Conservation (phyloP, 2,329 filamentous ascomycete genomes). For the Phyllosticta paracitricarpa region DNA sequence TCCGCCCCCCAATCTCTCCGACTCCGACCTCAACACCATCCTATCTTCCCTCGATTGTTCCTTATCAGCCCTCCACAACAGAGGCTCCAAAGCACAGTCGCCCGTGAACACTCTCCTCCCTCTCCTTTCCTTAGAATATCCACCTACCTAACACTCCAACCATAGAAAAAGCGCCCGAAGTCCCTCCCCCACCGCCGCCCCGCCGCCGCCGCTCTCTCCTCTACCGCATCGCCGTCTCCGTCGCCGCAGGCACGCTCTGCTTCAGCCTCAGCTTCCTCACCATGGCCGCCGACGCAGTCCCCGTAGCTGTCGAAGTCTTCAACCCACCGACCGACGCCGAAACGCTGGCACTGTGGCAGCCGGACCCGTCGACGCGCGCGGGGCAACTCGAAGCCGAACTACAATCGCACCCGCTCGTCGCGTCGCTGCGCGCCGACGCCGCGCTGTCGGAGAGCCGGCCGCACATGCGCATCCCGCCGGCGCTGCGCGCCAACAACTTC, state of each 20-base stretch:
- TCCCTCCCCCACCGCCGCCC: not conserved
- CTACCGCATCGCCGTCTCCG: constrained; percentile 33
- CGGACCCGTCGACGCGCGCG: constrained; percentile 39
- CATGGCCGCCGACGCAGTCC: constrained; percentile 43
- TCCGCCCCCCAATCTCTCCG: not conserved
- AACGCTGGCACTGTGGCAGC: constrained; percentile 56
- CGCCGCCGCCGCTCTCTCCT: constrained; percentile 14
- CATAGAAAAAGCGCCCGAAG: not conserved
- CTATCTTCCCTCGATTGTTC: not conserved
- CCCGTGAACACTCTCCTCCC: not conserved
- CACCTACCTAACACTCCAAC: not conserved
- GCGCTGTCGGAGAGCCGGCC: constrained; percentile 62
- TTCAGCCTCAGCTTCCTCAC: constrained; percentile 49
- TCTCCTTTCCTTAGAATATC: not conserved
- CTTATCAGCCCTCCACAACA: not conserved
- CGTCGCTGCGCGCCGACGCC: constrained; percentile 38
- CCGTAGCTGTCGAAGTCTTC: constrained; percentile 40
- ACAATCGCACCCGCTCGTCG: constrained; percentile 62
- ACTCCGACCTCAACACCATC: not conserved
- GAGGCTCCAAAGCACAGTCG: not conserved
- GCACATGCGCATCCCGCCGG: constrained; percentile 71
- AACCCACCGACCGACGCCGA: constrained; percentile 60
- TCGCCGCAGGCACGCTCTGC: constrained; percentile 37
- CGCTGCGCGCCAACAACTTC: constrained; percentile 62
- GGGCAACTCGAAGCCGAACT: constrained; percentile 61